A percentile compares a stretch with the other conserved stretches of the same genome.
These are phyloP conservation scores for Panaeolus papilionaceus DNA, from an alignment of 768 basidiomycete genomes.

Conservation along the genomic window DNA sequence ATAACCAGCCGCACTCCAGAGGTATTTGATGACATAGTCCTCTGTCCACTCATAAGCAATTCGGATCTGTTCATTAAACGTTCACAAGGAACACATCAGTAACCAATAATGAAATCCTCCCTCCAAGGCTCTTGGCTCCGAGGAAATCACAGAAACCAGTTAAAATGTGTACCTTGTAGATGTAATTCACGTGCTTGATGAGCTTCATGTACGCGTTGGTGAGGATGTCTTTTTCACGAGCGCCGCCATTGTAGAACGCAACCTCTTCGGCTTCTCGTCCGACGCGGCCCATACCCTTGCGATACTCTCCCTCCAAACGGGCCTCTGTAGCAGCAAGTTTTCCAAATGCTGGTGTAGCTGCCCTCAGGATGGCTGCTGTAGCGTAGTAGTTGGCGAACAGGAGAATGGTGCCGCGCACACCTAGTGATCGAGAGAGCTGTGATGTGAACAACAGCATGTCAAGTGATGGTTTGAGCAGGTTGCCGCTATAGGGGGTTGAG, in stretches of 20 bases:
- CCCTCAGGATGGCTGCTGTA: conserved; percentile 82
- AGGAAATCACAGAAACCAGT: not conserved
- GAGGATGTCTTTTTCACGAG: conserved; percentile 83
- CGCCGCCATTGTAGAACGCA: conserved; percentile 95
- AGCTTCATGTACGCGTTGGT: conserved; percentile 77
- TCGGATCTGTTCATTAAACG: conserved; percentile 60
- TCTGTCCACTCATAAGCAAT: conserved; percentile 96
- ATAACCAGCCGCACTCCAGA: conserved; percentile 95
- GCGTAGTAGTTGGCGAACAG: conserved; percentile 85
- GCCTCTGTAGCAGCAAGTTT: conserved; percentile 88
- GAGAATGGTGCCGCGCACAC: conserved; percentile 80
- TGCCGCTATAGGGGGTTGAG: conserved; percentile 62
- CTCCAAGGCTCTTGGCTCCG: not conserved
- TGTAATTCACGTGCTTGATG: conserved; percentile 89
- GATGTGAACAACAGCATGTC: conserved; percentile 92
- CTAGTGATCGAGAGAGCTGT: conserved; percentile 87
- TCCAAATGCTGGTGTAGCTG: conserved; percentile 93
- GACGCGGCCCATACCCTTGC: conserved; percentile 84
- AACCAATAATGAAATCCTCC: not conserved
- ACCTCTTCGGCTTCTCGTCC: conserved; percentile 93
- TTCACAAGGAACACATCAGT: not conserved
- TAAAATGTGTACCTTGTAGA: conserved; percentile 73
- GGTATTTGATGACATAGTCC: conserved; percentile 95
- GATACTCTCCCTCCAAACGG: conserved; percentile 88
- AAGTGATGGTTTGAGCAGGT: conserved; percentile 90